Base-by-base conservation (phyloP, 352 stramenopile species). In the Paralagenidium karlingii region DNA sequence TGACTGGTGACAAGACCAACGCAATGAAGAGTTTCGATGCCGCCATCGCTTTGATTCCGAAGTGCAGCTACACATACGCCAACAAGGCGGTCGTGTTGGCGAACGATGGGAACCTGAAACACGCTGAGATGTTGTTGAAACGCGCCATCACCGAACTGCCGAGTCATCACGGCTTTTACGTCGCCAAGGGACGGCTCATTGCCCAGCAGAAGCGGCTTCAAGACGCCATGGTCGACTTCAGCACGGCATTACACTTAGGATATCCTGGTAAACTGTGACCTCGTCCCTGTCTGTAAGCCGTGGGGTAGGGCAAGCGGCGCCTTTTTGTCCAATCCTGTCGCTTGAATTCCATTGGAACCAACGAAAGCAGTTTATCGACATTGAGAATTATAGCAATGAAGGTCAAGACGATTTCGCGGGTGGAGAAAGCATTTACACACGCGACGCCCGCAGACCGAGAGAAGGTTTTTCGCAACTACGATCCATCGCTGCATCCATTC, bases 401-500 rank as follows among this genome's bases (percentile, higher is more conserved):
- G 77, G 92, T 99, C 43, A 99, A 99, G 73, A 97, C 94, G 8
- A 96, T 99, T 40, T 97, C 86, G 44, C 84, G 96, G 41, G 80
- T 94, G 26, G 76, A 96, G 60, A 83, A 94, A 47, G 79, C 89
- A 38, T 97, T 96, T 53, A 96, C 93, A 46, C 78, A 94, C 51
- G 88, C 99, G 53, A 91, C 88, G 38, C 69, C 66, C 55, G 85
- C 49, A 52, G 90, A 69, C 86, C 98, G 82, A 68, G 96, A 63
- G 56, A 96, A 96, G 56, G 78, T 97, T 3, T 89, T 96, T 56
- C 89, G 94, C 39, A 99, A 99, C 68, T 82, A 97, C 29, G 88
- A 99, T 60, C 95, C 95, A 3, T 60, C 61, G 39, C 81, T 96
- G 36, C 90, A 97, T 45, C 90, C 90, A 41, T 96, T 97, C 48